Conservation (phyloP, 352 stramenopile genomes). For the Globisporangium polare region DNA sequence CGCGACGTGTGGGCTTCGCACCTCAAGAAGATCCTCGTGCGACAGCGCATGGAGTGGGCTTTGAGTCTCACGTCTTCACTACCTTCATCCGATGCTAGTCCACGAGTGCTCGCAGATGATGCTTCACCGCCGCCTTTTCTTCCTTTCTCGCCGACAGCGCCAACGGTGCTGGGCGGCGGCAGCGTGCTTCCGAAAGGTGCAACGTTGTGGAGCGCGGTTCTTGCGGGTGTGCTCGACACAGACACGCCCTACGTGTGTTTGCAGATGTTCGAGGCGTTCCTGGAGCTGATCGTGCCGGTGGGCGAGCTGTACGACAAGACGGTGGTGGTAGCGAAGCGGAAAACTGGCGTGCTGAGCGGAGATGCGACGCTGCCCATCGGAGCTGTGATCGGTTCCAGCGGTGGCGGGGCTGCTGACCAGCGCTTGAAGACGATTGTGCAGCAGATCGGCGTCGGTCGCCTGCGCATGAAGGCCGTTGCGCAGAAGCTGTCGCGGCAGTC, state of each 20-base stretch:
- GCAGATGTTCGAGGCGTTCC: constrained; percentile 32
- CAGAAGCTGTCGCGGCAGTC: constrained; percentile 12
- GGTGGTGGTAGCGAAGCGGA: background rate
- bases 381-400: background rate
- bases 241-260: constrained; percentile 30
- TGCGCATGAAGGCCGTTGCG: constrained; percentile 6
- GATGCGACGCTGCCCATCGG: too few species aligned
- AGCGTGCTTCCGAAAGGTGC: constrained; percentile 6
- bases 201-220: constrained; percentile 20
- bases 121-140: background rate
- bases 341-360: background rate
- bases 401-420: background rate
- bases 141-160: background rate
- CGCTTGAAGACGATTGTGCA: constrained; percentile 15
- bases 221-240: constrained; percentile 20
- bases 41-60: constrained; percentile 18
- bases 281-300: constrained; percentile 35
- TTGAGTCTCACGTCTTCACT: constrained; percentile 2
- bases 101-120: background rate
- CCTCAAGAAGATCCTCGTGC: constrained; percentile 18
- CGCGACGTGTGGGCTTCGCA: constrained; percentile 16
- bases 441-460: constrained; percentile 2
- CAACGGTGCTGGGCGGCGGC: background rate
- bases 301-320: constrained; percentile 16
- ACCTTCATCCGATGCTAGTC: background rate